Evolutionary conservation across 2,329 filamentous ascomycete species (phyloP), one percentile per base, ranked within the genome.

Genomic region (Claviceps spartinae): DNA sequence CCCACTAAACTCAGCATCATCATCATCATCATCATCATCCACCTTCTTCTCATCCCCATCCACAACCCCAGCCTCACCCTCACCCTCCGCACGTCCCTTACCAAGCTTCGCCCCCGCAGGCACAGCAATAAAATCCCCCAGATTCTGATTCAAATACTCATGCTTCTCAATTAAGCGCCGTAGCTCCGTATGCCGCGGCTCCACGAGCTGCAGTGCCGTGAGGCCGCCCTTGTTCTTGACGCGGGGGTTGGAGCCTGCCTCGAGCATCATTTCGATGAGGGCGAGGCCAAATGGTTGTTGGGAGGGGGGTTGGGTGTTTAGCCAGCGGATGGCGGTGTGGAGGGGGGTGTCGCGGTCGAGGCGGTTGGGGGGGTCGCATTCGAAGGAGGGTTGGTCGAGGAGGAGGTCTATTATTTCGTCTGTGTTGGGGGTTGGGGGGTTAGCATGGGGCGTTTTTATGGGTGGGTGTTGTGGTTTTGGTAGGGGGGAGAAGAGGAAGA

Each of bases 401-500:
- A 94, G 81, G 61, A 81, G 69, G 70, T 94, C 87, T 63, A 94
- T 83, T 55, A 89, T 75, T 62, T 93, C 86, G 72, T 88, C 83
- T 86, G 54, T 4, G 40, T 13, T 20, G 18, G 14, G 42, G 11
- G 2, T n/a, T 7, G 4, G 40, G 16, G 3, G 40, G 8, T 18
- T 9, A 42, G 14, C 18, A 9, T 42, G 8, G 44, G 44, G 18
- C 18, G 26, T 34, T 22, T n/a, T 26, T 24, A 2, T 26, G 8
- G 30, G 30, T 9, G 26, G 26, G 8, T 30, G 30, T 9, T 30
- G 26, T 30, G 26, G 26, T 30, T 30, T 30, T 30, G 26, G 26
- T 26, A 2, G 26, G 26, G 6, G 7, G 26, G 26, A 24, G 22
- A 24, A 5, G 24, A 24, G 24, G 24, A 24, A 1, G 24, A 24